Evolutionary conservation across 768 basidiomycete species (phyloP), one percentile per base, ranked within the genome.

Genomic region (Suillus hirtellus): DNA sequence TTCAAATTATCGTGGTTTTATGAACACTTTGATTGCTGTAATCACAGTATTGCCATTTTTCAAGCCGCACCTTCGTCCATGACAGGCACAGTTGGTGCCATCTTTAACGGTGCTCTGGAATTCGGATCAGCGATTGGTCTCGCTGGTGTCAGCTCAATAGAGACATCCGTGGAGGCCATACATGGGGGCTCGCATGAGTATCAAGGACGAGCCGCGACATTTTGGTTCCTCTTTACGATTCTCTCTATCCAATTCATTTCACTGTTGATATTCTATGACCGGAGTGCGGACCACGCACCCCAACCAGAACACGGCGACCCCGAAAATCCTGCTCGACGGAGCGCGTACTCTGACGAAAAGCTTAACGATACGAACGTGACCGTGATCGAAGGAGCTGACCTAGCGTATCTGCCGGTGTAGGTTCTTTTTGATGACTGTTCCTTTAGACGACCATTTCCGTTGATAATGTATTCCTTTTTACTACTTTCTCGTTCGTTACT

Each of bases 21-120:
- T 60, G 14, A 43, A 61, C 15, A 66, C 31, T 50, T 4, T 54
- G 8, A 59, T 40, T 31, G 4, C 55, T 60, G 52, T 19, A 27
- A 50, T 31, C 10, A 2, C 60, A 85, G 82, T 66, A 81, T 86
- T 53, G 82, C 83, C 11, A 77, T 86, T 46, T 80, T 86, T 71
- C 78, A 76, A 63, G 77, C 78, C 43, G 79, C 78, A 5, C 84
- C 84, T 6, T 63, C 80, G 9, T 75, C 76, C n/a, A 80, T 82
- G 68, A 77, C 83, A 4, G 85, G 86, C 46, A 82, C 80, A 5
- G 79, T 85, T 17, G 83, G 83, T 21, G 86, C 85, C 17, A 80
- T 87, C 46, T 84, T 84, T 75, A 84, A 83, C 63, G 78, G 79
- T 21, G 81, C 82, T 12, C 77, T 85, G 1, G 82, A 87, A 69